Base-by-base conservation (phyloP, 2,329 filamentous ascomycete species). In the Laburnicola sp. region DNA sequence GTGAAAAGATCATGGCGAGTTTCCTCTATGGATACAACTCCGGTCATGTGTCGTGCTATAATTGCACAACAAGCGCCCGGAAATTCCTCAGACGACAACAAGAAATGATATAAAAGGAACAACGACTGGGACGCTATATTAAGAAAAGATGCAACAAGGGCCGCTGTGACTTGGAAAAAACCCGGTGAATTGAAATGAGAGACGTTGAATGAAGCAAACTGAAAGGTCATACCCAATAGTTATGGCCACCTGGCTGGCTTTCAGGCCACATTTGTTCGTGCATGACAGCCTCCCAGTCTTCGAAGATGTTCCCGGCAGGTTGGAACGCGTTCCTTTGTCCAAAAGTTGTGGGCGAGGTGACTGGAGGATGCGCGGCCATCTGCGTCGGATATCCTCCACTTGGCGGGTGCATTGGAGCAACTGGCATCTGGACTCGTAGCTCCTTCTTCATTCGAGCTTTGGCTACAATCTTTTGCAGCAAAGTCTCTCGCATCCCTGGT, bases 211-310 rank as follows among this genome's bases (percentile, higher is more conserved):
- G 16, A 27, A 44, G 11, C 32, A 40, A 30, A 35, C 27, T n/a
- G 37, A 27, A 39, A 27, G 23, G 34, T 58, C 58, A 59, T 61
- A 61, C 58, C 58, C 58, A 61, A 46, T 59, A 61, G 25, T 46
- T 50, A 25, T 55, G 49, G 25, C 59, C 56, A 28, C 46, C 42
- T 2, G 50, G 26, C 10, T 57, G 26, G 16, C 47, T 47, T 51
- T 48, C 35, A 36, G 50, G 38, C 58, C 56, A 60, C 7, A 58
- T 30, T 23, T 54, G 50, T 25, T 58, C 56, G 28, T 57, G 54
- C 50, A 61, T 56, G 16, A 61, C 48, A n/a, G 58, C 45, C 32
- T 61, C 58, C 44, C 53, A 56, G 23, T 61, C 58, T 45, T 61
- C 56, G 28, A 57, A 61, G 7, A 61, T 46, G 34, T 59, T 61